Percentiles rank a stretch among this genome's conserved stretches.
Evolutionary conservation across 2,329 filamentous ascomycete species (phyloP).

Genomic region (Pestalotiopsis sp.): DNA sequence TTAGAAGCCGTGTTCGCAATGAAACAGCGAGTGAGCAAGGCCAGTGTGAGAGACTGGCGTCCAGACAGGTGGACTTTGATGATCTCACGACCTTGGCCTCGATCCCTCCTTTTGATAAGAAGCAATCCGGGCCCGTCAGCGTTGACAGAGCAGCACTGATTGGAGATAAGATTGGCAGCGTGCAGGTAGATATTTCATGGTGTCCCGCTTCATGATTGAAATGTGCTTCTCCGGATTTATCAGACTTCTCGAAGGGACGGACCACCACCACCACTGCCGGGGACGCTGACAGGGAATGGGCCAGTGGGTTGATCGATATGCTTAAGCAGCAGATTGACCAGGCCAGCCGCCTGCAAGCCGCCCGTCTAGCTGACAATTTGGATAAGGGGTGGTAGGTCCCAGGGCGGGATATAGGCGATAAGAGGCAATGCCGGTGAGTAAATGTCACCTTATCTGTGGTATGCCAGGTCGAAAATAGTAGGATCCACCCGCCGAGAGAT

Average conservation of each 20-base stretch:
- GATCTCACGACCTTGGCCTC: neutral
- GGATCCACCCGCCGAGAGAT: conserved; percentile 21
- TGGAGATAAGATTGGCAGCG: neutral
- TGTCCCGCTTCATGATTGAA: neutral
- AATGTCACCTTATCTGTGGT: conserved; percentile 9
- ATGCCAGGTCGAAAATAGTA: conserved; percentile 15
- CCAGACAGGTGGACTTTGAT: neutral
- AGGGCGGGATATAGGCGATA: neutral
- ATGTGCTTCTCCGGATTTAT: neutral
- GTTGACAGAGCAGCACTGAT: neutral
- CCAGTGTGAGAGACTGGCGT: neutral
- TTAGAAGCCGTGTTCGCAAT: too few relatives aligned
- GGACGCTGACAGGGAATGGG: neutral
- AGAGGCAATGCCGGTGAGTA: neutral
- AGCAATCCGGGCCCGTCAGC: neutral
- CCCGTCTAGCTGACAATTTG: neutral
- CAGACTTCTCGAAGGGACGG: neutral
- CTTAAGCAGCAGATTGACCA: neutral
- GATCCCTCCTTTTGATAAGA: neutral
- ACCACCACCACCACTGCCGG: neutral
- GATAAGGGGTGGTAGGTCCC: neutral
- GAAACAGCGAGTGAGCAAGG: too few relatives aligned
- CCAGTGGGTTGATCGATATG: neutral
- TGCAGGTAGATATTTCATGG: neutral
- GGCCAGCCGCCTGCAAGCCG: neutral